phyloP scores from a whole-genome alignment of 192 early-diverging fungal species.

The Paraglomus occultum region DNA sequence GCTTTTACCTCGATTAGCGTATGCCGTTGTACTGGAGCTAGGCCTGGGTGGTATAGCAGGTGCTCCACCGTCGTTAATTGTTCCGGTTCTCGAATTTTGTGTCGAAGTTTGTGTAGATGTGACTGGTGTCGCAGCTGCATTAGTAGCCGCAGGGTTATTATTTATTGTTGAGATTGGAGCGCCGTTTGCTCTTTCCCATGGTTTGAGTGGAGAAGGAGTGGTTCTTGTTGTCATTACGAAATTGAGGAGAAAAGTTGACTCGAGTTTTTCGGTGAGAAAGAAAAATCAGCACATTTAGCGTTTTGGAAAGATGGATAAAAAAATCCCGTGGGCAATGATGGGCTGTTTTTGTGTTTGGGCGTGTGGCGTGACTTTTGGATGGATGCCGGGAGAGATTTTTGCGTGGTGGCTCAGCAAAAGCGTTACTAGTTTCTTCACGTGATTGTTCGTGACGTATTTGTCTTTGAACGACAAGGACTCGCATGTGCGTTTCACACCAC shows the following conservation, averaged over 20 bases:
- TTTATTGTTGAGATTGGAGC: conserved; percentile 36
- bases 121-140: conserved; percentile 32
- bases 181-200: conserved; percentile 68
- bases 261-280: not conserved
- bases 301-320: too few species aligned
- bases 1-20: conserved; percentile 20
- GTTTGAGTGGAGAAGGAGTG: conserved; percentile 67
- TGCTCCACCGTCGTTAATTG: conserved; percentile 7
- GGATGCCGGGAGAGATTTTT: too few species aligned
- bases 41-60: conserved; percentile 48
- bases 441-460: too few species aligned
- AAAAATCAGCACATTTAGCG: not conserved
- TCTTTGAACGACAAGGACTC: too few species aligned
- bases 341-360: too few species aligned
- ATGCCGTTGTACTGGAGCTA: conserved; percentile 26
- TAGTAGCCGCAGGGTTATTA: conserved; percentile 34
- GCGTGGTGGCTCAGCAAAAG: too few species aligned
- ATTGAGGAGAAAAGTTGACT: not conserved
- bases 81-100: conserved; percentile 1
- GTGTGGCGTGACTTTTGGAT: too few species aligned
- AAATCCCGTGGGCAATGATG: too few species aligned
- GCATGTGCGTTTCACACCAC: too few species aligned
- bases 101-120: conserved; percentile 28
- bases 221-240: conserved; percentile 2
- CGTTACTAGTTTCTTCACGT: too few species aligned